Evolutionary conservation across 345 rosid genomes (phyloP).

Genomic region (Reutealis trisperma): DNA sequence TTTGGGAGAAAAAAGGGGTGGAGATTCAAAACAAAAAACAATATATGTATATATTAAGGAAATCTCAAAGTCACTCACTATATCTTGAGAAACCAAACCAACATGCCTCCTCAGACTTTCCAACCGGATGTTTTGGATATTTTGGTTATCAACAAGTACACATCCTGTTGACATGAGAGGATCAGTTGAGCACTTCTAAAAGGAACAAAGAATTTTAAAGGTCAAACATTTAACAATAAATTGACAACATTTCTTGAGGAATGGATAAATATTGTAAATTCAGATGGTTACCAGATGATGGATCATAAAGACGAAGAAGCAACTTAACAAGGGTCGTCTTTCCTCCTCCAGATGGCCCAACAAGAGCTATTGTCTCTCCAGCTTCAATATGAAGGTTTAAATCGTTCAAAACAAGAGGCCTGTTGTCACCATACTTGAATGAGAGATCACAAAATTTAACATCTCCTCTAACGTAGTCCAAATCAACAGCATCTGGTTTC

Average conservation of each 20-base stretch:
- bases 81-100: conserved; percentile 95
- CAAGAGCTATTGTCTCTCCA: conserved; percentile 90
- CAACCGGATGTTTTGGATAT: conserved; percentile 57
- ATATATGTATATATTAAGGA: background rate
- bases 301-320: conserved; percentile 92
- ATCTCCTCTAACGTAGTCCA: conserved; percentile 68
- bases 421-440: conserved; percentile 59
- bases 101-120: conserved; percentile 79
- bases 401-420: conserved; percentile 60
- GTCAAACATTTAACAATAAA: background rate
- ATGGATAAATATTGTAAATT: background rate
- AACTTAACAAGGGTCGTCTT: conserved; percentile 91
- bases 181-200: background rate
- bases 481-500: conserved; percentile 54
- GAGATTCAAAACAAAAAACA: background rate
- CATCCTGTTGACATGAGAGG: conserved; percentile 46
- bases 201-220: background rate
- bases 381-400: conserved; percentile 79
- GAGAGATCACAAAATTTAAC: conserved; percentile 69
- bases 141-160: conserved; percentile 61
- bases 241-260: background rate
- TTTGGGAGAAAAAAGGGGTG: background rate
- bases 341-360: conserved; percentile 98
- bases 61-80: conserved; percentile 45
- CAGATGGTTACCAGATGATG: conserved; percentile 57